Conservation (phyloP, 495 filamentous ascomycete species). For the Aspergillus asperescens region DNA sequence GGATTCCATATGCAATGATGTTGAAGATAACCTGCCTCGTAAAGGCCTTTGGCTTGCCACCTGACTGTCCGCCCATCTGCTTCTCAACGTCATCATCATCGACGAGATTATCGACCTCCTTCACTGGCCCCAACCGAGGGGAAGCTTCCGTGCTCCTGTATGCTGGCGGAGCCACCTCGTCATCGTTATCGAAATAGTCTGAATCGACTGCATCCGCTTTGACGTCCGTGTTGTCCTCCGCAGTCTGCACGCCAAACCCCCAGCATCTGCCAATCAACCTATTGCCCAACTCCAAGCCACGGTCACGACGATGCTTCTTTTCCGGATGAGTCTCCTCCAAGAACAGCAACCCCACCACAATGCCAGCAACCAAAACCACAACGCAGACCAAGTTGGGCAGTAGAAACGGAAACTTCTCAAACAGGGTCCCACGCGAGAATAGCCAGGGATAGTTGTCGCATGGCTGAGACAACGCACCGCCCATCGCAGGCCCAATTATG, state of each 20-base stretch:
- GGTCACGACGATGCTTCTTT: constrained; percentile 70
- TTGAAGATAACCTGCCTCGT: constrained; percentile 75
- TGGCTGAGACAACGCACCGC: constrained; percentile 82
- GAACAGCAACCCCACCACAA: constrained; percentile 80
- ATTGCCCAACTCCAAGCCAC: constrained; percentile 68
- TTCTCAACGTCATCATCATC: constrained; percentile 44
- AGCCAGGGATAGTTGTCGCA: constrained; percentile 72
- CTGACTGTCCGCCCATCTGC: constrained; percentile 25
- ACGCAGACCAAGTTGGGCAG: constrained; percentile 92
- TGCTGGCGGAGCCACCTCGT: constrained; percentile 55
- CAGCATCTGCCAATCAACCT: constrained; percentile 56
- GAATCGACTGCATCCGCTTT: constrained; percentile 37
- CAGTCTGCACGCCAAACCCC: constrained; percentile 37
- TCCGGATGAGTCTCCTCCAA: constrained; percentile 92
- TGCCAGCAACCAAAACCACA: constrained; percentile 66
- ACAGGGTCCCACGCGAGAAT: constrained; percentile 68
- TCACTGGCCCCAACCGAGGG: constrained; percentile 49
- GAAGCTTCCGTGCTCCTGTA: constrained; percentile 64
- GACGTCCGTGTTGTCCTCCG: constrained; percentile 30
- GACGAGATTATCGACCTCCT: constrained; percentile 22
- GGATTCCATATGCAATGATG: constrained; percentile 84
- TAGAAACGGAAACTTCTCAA: constrained; percentile 83
- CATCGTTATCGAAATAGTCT: constrained; percentile 47
- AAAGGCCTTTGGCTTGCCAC: constrained; percentile 53
- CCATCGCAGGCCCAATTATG: constrained; percentile 85